These are phyloP conservation scores for Monilinia fructigena DNA, from an alignment of 2,329 filamentous ascomycete species.

Conservation along the genomic window DNA sequence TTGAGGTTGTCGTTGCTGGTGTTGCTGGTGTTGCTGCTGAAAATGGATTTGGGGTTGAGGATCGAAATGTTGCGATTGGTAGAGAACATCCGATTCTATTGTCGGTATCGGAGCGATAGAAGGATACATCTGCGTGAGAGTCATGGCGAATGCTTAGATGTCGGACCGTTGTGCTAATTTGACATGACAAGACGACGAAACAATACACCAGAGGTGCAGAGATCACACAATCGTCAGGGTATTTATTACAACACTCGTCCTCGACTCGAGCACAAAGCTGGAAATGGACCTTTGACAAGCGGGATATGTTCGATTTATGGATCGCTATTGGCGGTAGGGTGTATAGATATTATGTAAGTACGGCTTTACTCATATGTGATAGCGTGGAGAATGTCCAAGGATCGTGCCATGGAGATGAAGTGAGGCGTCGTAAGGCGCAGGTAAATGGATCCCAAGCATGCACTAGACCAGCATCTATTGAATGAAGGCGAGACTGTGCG, in stretches of 20 bases:
- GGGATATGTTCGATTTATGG: conserved; percentile 21
- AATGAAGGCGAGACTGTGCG: neutral
- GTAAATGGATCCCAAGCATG: conserved; percentile 9
- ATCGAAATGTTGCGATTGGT: conserved; percentile 17
- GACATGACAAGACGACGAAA: conserved; percentile 3
- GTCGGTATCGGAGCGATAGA: conserved; percentile 14
- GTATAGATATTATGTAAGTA: conserved; percentile 17
- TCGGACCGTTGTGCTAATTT: neutral
- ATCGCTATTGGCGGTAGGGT: conserved; percentile 10
- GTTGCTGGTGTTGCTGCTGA: neutral
- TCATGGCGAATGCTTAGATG: conserved; percentile 7
- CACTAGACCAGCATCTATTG: conserved; percentile 17
- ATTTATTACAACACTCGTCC: neutral
- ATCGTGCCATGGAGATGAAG: conserved; percentile 1
- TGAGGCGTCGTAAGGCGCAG: conserved; percentile 19
- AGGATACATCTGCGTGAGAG: conserved; percentile 18
- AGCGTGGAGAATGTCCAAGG: conserved; percentile 12
- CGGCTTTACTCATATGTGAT: conserved; percentile 3
- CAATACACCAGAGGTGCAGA: conserved; percentile 5
- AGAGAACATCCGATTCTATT: conserved; percentile 7
- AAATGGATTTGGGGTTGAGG: conserved; percentile 3
- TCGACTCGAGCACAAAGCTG: conserved; percentile 10
- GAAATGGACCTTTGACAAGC: conserved; percentile 3
- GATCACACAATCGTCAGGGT: conserved; percentile 12
- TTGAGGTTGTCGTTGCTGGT: neutral